Base-by-base conservation (phyloP, 1,284 basidiomycete species). In the Mycosarcoma mackinlayi region DNA sequence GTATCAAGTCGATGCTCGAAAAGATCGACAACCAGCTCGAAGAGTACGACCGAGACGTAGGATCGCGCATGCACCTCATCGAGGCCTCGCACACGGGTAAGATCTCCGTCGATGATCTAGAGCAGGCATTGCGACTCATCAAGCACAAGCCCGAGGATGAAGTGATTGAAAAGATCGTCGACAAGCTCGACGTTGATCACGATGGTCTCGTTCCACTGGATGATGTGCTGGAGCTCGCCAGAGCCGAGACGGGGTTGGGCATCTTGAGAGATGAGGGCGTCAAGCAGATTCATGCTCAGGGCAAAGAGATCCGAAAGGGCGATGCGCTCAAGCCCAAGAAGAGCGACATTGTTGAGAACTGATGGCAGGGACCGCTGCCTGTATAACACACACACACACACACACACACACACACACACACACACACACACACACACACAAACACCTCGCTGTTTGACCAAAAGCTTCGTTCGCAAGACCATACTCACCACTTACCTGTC, bases 151-250 rank as follows among this genome's bases (percentile, higher is more conserved):
- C 94, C 3, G 90, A 93, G 54, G 92, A 95, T 60, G 92, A 94
- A 66, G 89, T 92, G n/a, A 90, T 93, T 19, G 89, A 92, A 69
- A 89, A 88, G 46, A 88, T 98, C 37, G 89, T 95, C 58, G 89
- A 94, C 80, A 98, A 98, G 85, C 86, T 98, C 74, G 96, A 98
- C 82, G 91, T 92, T 5, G 95, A 98, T 84, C 89, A 93, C 84
- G 95, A 98, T 79, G 94, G 95, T 0, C 94, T 90, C 77, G 93
- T 98, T 61, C 82, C 82, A 8, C 37, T 83, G 14, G 79, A 84
- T 37, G 82, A 85, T 38, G 83, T 85, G 19, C 52, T 85, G 16
- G 79, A 79, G 54, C 71, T 85, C 13, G 83, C 81, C 9, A 75
- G 72, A 25, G 78, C 81, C n/a, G 82, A 84, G 67, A 70, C 59